Conservation (phyloP, 805 yeast genomes). For the Metschnikowia baotianmanensis region DNA sequence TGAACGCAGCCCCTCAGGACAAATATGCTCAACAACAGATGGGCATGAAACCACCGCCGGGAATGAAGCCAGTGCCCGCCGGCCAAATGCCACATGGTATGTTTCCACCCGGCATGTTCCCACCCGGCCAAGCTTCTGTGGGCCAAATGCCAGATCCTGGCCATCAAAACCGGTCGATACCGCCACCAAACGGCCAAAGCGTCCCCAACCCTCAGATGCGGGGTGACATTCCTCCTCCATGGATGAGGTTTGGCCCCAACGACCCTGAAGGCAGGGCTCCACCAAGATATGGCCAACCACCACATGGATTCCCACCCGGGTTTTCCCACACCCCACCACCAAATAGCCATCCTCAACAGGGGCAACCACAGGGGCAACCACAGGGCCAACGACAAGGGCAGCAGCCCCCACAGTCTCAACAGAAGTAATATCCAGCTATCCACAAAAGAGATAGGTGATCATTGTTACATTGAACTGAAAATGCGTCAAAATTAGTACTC, state of each 20-base stretch:
- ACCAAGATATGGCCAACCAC: slow-evolving; percentile 5
- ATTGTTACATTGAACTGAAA: too few species aligned
- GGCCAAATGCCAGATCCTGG: neutral
- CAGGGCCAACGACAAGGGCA: slow-evolving; percentile 3
- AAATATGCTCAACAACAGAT: slow-evolving; percentile 7
- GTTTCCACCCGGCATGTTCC: slow-evolving; percentile 37
- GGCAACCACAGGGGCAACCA: slow-evolving; percentile 17
- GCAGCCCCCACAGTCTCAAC: neutral
- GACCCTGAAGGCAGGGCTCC: slow-evolving; percentile 9
- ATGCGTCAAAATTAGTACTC: too few species aligned
- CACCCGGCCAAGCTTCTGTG: slow-evolving; percentile 25
- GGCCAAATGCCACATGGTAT: slow-evolving; percentile 18
- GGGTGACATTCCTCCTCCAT: slow-evolving; percentile 13
- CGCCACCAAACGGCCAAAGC: slow-evolving; percentile 16
- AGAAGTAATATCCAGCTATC: neutral
- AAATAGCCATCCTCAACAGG: slow-evolving; percentile 13
- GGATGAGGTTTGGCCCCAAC: slow-evolving; percentile 16
- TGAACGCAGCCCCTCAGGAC: neutral
- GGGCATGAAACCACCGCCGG: slow-evolving; percentile 9
- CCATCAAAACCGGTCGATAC: slow-evolving; percentile 4
- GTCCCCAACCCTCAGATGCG: neutral
- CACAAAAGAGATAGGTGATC: neutral
- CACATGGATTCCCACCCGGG: slow-evolving; percentile 13
- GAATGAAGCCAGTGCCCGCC: slow-evolving; percentile 3
- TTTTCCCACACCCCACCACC: slow-evolving; percentile 9